Evolutionary conservation across 1,284 basidiomycete species (phyloP).

Genomic region (Malassezia vespertilionis): DNA sequence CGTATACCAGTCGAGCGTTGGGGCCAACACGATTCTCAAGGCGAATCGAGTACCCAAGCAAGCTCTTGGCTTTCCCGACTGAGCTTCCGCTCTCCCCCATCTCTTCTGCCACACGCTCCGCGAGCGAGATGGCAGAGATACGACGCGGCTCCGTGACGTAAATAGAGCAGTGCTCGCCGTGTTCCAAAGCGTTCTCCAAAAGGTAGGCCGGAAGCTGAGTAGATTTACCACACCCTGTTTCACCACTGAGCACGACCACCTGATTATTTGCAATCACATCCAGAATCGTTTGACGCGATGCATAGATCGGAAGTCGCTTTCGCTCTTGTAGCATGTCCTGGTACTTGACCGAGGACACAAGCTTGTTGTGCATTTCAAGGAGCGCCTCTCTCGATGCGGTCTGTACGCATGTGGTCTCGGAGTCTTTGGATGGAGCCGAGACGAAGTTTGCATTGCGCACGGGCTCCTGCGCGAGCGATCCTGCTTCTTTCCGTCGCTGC

Average conservation of each 20-base stretch:
- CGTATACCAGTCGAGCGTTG: conserved; percentile 46
- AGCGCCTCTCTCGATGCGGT: not conserved
- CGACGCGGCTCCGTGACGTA: conserved; percentile 91
- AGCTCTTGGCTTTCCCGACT: conserved; percentile 67
- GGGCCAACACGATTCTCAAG: conserved; percentile 64
- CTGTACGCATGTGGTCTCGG: not conserved
- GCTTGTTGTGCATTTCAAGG: too few species aligned
- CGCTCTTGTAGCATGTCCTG: conserved; percentile 76
- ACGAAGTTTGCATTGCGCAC: not conserved
- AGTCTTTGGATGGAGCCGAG: not conserved
- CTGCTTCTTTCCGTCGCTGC: not conserved
- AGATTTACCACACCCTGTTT: conserved; percentile 97
- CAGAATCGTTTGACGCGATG: conserved; percentile 67
- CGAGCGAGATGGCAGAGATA: conserved; percentile 92
- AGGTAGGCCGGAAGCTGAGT: conserved; percentile 93
- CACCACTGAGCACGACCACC: conserved; percentile 84
- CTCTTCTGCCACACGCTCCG: conserved; percentile 86
- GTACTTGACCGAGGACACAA: conserved; percentile 51
- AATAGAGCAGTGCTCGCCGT: conserved; percentile 76
- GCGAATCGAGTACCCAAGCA: conserved; percentile 91
- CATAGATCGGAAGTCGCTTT: conserved; percentile 72
- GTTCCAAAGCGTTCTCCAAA: conserved; percentile 74
- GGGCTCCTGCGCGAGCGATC: not conserved
- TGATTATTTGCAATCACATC: conserved; percentile 65
- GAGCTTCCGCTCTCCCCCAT: conserved; percentile 72